Conservation (phyloP, 2,329 filamentous ascomycete species). For the Aspergillus candidus region DNA sequence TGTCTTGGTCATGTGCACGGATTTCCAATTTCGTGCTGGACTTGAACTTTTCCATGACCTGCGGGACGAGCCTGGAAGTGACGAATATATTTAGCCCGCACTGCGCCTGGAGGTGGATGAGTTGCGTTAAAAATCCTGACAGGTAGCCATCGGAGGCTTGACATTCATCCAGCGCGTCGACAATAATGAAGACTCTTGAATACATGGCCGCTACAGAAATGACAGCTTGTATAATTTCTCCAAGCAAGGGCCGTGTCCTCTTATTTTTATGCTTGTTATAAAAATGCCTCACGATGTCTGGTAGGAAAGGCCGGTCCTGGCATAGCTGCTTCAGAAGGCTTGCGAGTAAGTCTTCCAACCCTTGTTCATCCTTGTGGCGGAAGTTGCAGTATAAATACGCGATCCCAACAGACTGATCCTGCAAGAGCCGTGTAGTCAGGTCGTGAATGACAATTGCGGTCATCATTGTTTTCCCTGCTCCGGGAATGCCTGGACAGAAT, state of each 20-base stretch:
- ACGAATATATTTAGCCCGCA: conserved; percentile 22
- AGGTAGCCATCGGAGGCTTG: neutral
- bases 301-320: conserved; percentile 18
- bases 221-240: conserved; percentile 19
- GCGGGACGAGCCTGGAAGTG: conserved; percentile 27
- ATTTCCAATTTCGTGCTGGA: conserved; percentile 22
- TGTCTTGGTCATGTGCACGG: conserved; percentile 27
- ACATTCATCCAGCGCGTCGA: conserved; percentile 32
- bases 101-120: conserved; percentile 18
- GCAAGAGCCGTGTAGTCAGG: too few species aligned
- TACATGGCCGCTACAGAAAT: conserved; percentile 11
- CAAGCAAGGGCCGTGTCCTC: conserved; percentile 18
- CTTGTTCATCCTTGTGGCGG: conserved; percentile 35
- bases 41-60: conserved; percentile 19
- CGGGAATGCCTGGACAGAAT: too few species aligned
- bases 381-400: conserved; percentile 47
- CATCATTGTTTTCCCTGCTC: too few species aligned
- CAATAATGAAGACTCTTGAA: conserved; percentile 18
- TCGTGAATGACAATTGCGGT: too few species aligned
- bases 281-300: conserved; percentile 22
- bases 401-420: conserved; percentile 25
- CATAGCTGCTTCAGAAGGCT: conserved; percentile 37
- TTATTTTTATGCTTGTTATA: conserved; percentile 14
- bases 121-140: conserved; percentile 11
- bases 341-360: conserved; percentile 23